Conservation (phyloP, 129 eudicot genomes). For the Lonicera japonica region DNA sequence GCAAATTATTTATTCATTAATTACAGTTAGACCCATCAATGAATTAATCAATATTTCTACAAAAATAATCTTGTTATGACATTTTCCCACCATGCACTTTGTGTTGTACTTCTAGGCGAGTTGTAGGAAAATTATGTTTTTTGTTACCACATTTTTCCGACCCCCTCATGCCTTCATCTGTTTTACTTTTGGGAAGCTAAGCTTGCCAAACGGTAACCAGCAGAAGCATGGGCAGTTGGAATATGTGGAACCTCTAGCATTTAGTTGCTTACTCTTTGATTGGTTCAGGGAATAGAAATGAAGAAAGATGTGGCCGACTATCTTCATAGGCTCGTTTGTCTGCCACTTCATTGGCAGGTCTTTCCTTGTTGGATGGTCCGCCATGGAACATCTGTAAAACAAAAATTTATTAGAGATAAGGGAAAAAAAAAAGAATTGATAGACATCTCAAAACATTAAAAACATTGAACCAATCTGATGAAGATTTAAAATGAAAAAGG, state of each 20-base stretch:
- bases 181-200: too few species aligned
- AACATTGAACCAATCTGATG: too few species aligned
- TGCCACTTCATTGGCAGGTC: slow-evolving; percentile 54
- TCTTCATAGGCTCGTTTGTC: slow-evolving; percentile 68
- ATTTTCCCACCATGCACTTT: not conserved
- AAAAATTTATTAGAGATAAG: too few species aligned
- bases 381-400: slow-evolving; percentile 59
- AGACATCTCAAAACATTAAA: too few species aligned
- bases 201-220: too few species aligned
- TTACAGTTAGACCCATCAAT: not conserved
- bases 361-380: slow-evolving; percentile 56
- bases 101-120: too few species aligned
- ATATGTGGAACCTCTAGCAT: not conserved
- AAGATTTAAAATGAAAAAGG: too few species aligned
- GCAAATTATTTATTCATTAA: not conserved
- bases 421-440: too few species aligned
- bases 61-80: not conserved
- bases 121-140: too few species aligned
- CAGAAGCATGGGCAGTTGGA: not conserved
- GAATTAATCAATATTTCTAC: not conserved
- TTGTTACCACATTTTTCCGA: too few species aligned
- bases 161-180: too few species aligned
- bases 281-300: slow-evolving; percentile 49
- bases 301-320: slow-evolving; percentile 48
- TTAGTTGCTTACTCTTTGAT: slow-evolving; percentile 38